Conservation (phyloP, 2,329 filamentous ascomycete genomes). For the Claviceps lovelessii region DNA sequence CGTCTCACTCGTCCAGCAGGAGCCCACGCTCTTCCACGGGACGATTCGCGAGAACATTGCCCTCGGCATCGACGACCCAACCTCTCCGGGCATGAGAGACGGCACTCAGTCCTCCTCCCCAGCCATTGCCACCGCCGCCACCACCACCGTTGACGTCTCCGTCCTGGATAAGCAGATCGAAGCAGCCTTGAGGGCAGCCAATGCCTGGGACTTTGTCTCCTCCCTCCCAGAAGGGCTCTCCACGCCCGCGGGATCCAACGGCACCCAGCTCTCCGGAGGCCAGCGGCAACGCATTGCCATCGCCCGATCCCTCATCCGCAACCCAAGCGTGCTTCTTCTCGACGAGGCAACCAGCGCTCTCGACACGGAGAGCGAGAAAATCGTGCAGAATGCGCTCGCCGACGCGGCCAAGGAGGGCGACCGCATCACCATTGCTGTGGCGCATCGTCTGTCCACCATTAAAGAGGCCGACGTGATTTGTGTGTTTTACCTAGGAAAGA, state of each 20-base stretch:
- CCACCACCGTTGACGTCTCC: slow-evolving; percentile 6
- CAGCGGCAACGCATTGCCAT: slow-evolving; percentile 10
- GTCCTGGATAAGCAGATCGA: slow-evolving; percentile 24
- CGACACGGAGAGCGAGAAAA: slow-evolving; percentile 86
- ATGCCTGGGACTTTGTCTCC: slow-evolving; percentile 40
- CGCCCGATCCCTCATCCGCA: slow-evolving; percentile 43
- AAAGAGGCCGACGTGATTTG: slow-evolving; percentile 53
- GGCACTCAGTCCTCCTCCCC: slow-evolving; percentile 6
- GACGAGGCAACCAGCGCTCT: slow-evolving; percentile 88
- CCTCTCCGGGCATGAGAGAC: slow-evolving; percentile 8
- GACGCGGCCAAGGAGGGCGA: slow-evolving; percentile 60
- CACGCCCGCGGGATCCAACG: slow-evolving; percentile 62
- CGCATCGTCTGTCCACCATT: slow-evolving; percentile 81
- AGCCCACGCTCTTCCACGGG: slow-evolving; percentile 58
- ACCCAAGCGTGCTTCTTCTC: slow-evolving; percentile 83
- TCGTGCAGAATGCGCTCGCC: slow-evolving; percentile 74
- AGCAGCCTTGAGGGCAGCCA: slow-evolving; percentile 31
- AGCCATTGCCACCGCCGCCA: slow-evolving; percentile 2
- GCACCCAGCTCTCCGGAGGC: slow-evolving; percentile 7
- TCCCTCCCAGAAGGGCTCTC: slow-evolving; percentile 88
- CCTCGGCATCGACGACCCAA: slow-evolving; percentile 7
- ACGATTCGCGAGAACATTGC: slow-evolving; percentile 70
- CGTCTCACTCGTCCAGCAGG: slow-evolving; percentile 43
- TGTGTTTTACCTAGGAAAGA: slow-evolving; percentile 41
- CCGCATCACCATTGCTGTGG: slow-evolving; percentile 89